phyloP scores from a whole-genome alignment of 2,329 filamentous ascomycete species.

The Fusarium chuoi region DNA sequence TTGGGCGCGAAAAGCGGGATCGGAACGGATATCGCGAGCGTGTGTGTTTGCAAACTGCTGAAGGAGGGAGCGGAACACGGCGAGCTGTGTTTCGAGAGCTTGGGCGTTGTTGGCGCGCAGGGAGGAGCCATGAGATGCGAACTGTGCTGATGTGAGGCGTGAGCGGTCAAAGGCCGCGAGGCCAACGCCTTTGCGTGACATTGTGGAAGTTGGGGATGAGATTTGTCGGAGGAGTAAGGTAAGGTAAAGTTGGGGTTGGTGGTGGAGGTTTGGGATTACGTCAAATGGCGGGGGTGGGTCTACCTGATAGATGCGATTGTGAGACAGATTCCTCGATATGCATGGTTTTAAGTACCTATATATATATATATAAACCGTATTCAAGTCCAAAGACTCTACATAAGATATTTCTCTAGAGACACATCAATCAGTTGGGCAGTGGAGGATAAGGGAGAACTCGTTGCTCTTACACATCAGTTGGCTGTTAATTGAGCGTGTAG shows the following conservation, averaged over 20 bases:
- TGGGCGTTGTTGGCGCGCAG: constrained; percentile 87
- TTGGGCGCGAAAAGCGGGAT: constrained; percentile 93
- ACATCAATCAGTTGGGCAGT: too few species aligned
- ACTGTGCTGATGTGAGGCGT: constrained; percentile 86
- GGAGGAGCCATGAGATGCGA: constrained; percentile 86
- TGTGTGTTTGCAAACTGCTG: constrained; percentile 96
- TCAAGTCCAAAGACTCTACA: background rate
- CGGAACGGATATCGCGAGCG: constrained; percentile 93
- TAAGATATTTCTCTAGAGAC: background rate
- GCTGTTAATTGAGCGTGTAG: background rate
- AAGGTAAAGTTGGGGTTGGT: background rate
- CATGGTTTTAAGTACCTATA: background rate
- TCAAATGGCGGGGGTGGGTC: constrained; percentile 35
- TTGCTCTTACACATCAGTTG: background rate
- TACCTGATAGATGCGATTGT: background rate
- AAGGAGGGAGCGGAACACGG: constrained; percentile 93
- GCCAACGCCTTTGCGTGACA: constrained; percentile 86
- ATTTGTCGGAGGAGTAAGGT: background rate
- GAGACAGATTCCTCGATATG: background rate
- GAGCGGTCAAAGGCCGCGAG: constrained; percentile 90
- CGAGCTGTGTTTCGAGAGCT: constrained; percentile 90
- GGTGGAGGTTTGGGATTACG: constrained; percentile 24
- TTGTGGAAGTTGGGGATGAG: constrained; percentile 41
- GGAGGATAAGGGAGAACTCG: background rate
- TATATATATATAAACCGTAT: background rate